Evolutionary conservation across 495 filamentous ascomycete species (phyloP).

Genomic region (Aspergillus bridgeri): DNA sequence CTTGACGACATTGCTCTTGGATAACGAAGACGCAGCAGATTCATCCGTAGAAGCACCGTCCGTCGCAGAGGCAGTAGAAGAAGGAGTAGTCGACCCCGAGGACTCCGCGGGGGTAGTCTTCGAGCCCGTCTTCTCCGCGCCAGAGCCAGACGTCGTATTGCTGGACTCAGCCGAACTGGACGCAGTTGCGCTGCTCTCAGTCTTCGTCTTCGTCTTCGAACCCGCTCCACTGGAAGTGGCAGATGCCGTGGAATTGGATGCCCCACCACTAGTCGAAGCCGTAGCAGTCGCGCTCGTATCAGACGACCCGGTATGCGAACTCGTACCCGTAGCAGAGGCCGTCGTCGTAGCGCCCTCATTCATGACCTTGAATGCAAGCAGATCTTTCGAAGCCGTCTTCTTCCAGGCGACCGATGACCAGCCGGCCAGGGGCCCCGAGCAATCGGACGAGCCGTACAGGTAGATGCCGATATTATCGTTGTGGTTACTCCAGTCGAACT

Average conservation of each 20-base stretch:
- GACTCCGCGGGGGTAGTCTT: background rate
- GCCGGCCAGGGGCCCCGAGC: conserved; percentile 14
- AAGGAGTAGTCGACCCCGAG: background rate
- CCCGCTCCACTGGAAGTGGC: background rate
- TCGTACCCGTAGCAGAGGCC: conserved; percentile 1
- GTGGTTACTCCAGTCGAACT: conserved; percentile 16
- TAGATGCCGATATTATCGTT: conserved; percentile 24
- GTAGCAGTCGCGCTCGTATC: background rate
- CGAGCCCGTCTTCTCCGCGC: too few species aligned
- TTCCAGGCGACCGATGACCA: conserved; percentile 16
- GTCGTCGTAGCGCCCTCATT: conserved; percentile 1
- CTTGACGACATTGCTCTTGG: background rate
- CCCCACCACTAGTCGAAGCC: background rate
- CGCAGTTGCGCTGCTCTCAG: background rate
- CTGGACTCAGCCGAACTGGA: background rate
- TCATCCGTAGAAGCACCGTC: background rate
- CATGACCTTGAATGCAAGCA: conserved; percentile 19
- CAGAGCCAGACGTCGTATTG: background rate
- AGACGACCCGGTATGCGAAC: background rate
- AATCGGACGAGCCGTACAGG: conserved; percentile 16
- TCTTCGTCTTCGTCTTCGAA: background rate
- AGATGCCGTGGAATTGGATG: background rate
- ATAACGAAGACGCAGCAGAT: background rate
- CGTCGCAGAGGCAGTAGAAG: background rate
- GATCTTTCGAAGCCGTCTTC: conserved; percentile 12